Percentiles rank a stretch among this genome's conserved stretches.
Evolutionary conservation across 1,284 basidiomycete genomes (phyloP).

Genomic region (Irpex sp.): DNA sequence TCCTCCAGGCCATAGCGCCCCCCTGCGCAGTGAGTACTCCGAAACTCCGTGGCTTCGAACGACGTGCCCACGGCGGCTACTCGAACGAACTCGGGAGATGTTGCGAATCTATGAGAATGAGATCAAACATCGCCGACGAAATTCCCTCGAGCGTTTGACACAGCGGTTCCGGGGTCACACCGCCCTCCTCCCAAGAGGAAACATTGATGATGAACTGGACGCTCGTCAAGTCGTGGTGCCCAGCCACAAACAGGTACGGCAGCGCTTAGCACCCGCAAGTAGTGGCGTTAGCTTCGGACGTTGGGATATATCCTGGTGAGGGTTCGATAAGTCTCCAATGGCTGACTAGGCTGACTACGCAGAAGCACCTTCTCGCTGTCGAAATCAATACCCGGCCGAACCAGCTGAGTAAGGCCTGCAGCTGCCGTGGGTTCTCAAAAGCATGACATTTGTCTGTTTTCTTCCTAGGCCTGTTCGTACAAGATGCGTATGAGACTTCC

Average conservation of each 20-base stretch:
- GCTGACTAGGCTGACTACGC: background rate
- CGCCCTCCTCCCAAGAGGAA: background rate
- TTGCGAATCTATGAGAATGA: background rate
- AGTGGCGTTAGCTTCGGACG: background rate
- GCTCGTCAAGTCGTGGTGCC: background rate
- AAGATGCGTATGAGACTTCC: background rate
- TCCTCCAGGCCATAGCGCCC: background rate
- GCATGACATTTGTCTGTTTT: background rate
- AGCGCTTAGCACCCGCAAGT: background rate
- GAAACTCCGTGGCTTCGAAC: slow-evolving; percentile 1
- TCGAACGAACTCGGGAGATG: background rate
- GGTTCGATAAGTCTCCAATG: background rate
- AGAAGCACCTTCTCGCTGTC: background rate
- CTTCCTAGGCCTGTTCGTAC: background rate
- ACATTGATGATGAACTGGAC: background rate
- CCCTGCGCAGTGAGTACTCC: background rate
- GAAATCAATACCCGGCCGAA: background rate
- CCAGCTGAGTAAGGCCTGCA: background rate
- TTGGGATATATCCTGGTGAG: background rate
- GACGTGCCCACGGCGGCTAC: background rate
- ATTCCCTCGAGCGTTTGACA: background rate
- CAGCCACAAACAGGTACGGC: background rate
- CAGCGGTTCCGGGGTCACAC: background rate
- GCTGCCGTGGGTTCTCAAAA: background rate
- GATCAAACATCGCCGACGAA: background rate